These are phyloP conservation scores for Geotrichum siamense DNA, from an alignment of 1,139 yeast species.

Conservation along the genomic window DNA sequence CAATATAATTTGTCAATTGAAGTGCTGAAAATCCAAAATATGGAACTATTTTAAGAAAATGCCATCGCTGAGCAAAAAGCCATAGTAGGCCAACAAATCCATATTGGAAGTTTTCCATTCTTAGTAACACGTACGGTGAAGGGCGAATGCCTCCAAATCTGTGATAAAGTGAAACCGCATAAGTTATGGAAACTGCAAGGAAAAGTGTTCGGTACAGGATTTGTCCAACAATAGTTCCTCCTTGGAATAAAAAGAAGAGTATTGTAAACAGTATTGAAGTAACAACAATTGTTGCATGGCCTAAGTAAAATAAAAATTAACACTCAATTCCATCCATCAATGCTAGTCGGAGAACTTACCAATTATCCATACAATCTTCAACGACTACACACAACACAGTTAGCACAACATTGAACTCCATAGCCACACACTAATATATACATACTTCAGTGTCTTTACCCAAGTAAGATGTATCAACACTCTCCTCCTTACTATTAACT, in stretches of 20 bases:
- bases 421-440: too few relatives aligned
- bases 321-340: too few relatives aligned
- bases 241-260: constrained; percentile 18
- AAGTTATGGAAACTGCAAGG: constrained; percentile 60
- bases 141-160: constrained; percentile 32
- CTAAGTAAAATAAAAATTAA: too few relatives aligned
- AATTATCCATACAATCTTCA: too few relatives aligned
- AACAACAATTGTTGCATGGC: constrained; percentile 18
- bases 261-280: constrained; percentile 18
- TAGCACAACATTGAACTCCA: too few relatives aligned
- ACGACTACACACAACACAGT: too few relatives aligned
- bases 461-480: too few relatives aligned
- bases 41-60: constrained; percentile 53
- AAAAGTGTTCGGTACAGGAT: constrained; percentile 52
- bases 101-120: constrained; percentile 64
- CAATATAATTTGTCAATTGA: constrained; percentile 59
- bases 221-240: constrained; percentile 21
- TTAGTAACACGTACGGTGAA: constrained; percentile 34
- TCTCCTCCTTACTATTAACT: too few relatives aligned
- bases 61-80: constrained; percentile 45
- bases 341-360: too few relatives aligned
- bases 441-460: too few relatives aligned
- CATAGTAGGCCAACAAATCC: constrained; percentile 48
- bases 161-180: constrained; percentile 65
- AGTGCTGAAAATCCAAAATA: constrained; percentile 57